Conservation (phyloP, 2,329 filamentous ascomycete species). For the Eutypella sp. region DNA sequence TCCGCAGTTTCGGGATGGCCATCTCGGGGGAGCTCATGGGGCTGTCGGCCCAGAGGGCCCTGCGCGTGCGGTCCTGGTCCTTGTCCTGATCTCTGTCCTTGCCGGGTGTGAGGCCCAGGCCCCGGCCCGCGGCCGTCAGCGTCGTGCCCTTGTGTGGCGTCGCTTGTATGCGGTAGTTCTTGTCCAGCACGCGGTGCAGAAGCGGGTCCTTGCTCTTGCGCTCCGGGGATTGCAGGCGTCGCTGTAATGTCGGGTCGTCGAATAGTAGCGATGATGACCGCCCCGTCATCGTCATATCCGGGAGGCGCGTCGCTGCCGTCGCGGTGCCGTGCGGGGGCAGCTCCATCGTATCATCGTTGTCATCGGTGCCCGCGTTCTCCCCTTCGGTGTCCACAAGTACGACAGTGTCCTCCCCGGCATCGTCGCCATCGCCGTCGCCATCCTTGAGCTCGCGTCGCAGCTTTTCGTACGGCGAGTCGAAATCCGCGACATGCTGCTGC, state of each 20-base stretch:
- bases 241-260: constrained; percentile 25
- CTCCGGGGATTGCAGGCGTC: constrained; percentile 18
- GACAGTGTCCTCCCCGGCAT: constrained; percentile 15
- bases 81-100: constrained; percentile 23
- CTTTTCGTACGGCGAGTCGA: constrained; percentile 72
- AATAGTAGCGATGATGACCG: constrained; percentile 52
- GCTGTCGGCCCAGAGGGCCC: constrained; percentile 47
- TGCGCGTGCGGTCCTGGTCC: constrained; percentile 29
- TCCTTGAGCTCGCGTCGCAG: constrained; percentile 62
- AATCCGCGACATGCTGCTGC: constrained; percentile 51
- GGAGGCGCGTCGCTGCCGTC: constrained; percentile 49
- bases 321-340: constrained; percentile 48
- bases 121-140: constrained; percentile 28
- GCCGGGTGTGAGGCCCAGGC: constrained; percentile 8
- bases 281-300: constrained; percentile 61
- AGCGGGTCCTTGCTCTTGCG: constrained; percentile 63
- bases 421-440: constrained; percentile 31
- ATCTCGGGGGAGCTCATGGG: constrained; percentile 72
- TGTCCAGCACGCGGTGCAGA: constrained; percentile 88
- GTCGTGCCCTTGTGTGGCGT: constrained; percentile 64
- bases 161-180: constrained; percentile 88
- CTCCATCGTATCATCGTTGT: constrained; percentile 36
- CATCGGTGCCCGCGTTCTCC: constrained; percentile 30
- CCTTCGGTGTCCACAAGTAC: constrained; percentile 31
- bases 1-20: constrained; percentile 74